Evolutionary conservation across 495 filamentous ascomycete species (phyloP), one percentile per base, ranked within the genome.

Genomic region (Neurospora africana): DNA sequence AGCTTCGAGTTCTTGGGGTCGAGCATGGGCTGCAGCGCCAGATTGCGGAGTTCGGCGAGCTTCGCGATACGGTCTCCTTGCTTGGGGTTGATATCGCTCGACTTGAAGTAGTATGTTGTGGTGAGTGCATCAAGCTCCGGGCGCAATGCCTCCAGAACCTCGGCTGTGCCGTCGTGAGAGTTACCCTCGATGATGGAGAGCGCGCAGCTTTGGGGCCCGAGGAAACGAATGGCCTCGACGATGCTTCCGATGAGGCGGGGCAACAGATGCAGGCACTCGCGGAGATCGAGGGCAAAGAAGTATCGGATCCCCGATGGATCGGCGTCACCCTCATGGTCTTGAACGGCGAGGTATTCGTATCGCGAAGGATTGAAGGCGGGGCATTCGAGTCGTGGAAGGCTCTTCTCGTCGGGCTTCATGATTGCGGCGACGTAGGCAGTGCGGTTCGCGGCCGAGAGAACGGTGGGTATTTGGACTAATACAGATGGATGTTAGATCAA

Each of bases 151-250:
- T 71, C 71, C 19, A 87, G 78, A 11, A 86, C 81, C 61, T 87
- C 84, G 70, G 77, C 81, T 7, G 86, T 88, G 11, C 85, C 84
- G 73, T 87, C 86, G 30, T 78, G 71, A 0, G 85, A 87, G 37
- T 83, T 80, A 19, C 85, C 84, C 73, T 86, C 84, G 44, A 86
- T 76, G 68, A 87, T 81, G 6, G 85, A 86, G 9, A 87, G 74
- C 23, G 80, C 84, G 74, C 85, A 87, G 76, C 80, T 75, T 36
- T 77, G 37, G 4, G 85, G 84, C 4, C 85, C 83, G 10, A 87
- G 79, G 72, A 84, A 85, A 4, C 79, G 80, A 19, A 87, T 83
- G 19, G 81, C 76, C 70, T 85, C 80, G 30, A 88, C 70, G 43
- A 85, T 76, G 38, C 79, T 80, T 27, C 82, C 78, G 70, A 88